Evolutionary conservation across 2,329 filamentous ascomycete genomes (phyloP).

Genomic region (Colletotrichum lentis): DNA sequence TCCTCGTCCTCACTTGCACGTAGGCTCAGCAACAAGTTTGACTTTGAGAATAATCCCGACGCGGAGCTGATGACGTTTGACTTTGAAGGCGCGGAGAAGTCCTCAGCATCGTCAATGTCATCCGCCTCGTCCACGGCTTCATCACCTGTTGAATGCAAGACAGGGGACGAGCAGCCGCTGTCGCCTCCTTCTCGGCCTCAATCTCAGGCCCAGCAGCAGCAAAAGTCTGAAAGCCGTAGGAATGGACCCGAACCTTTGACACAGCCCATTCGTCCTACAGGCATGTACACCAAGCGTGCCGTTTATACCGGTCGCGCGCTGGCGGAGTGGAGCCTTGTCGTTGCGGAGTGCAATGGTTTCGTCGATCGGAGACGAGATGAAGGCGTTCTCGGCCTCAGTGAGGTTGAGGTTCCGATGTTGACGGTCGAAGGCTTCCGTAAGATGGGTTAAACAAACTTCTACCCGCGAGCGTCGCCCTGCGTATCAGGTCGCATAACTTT

Average conservation of each 20-base stretch:
- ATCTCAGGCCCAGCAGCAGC: constrained; percentile 31
- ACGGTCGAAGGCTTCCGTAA: constrained; percentile 53
- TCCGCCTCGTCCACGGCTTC: constrained; percentile 27
- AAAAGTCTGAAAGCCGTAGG: constrained; percentile 36
- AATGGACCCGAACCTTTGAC: constrained; percentile 47
- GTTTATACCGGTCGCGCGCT: constrained; percentile 76
- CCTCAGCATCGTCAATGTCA: constrained; percentile 29
- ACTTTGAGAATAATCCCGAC: constrained; percentile 29
- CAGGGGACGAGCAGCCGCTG: constrained; percentile 41
- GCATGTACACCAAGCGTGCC: constrained; percentile 55
- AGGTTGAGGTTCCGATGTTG: constrained; percentile 67
- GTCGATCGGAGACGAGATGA: constrained; percentile 78
- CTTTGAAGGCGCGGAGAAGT: constrained; percentile 27
- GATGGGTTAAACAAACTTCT: constrained; percentile 22
- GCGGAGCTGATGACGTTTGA: constrained; percentile 33
- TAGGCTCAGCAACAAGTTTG: constrained; percentile 37
- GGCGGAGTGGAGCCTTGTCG: constrained; percentile 79
- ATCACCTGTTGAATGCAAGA: constrained; percentile 24
- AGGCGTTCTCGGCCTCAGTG: constrained; percentile 70
- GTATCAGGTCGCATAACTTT: not conserved
- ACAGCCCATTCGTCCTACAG: constrained; percentile 57
- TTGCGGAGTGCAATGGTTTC: constrained; percentile 83
- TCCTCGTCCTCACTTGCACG: constrained; percentile 33
- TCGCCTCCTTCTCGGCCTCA: constrained; percentile 39
- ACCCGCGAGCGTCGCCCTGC: not conserved